Evolutionary conservation across 805 yeast genomes (phyloP).

Genomic region (Diddensiella caesifluorescens): DNA sequence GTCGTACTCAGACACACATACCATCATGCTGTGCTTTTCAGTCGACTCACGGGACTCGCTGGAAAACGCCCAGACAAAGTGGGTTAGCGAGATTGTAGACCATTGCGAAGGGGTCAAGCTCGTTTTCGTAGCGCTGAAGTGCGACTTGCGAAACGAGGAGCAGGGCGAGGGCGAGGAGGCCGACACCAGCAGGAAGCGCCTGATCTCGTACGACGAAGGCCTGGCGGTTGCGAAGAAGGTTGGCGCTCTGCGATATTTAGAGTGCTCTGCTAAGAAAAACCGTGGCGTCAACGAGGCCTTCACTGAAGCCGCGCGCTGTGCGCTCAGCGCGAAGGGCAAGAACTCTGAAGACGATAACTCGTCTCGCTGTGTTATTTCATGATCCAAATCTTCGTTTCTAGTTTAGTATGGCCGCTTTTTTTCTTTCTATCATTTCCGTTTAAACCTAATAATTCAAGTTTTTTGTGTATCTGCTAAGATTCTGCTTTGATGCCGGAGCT

Average conservation of each 20-base stretch:
- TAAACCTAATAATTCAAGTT: too few relatives aligned
- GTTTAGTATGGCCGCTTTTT: too few relatives aligned
- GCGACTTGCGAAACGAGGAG: constrained; percentile 78
- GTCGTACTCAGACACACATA: constrained; percentile 92
- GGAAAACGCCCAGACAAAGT: constrained; percentile 89
- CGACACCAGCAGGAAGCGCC: constrained; percentile 35
- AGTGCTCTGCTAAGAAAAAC: constrained; percentile 93
- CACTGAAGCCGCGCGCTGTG: constrained; percentile 97
- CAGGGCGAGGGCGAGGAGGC: constrained; percentile 34
- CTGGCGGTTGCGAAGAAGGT: constrained; percentile 85
- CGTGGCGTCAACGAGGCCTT: constrained; percentile 99
- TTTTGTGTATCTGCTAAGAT: too few relatives aligned
- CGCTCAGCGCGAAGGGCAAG: constrained; percentile 81
- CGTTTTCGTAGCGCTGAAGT: constrained; percentile 88
- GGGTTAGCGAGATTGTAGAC: constrained; percentile 96
- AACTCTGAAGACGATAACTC: constrained; percentile 40
- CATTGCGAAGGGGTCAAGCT: constrained; percentile 95
- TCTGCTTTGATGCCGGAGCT: too few relatives aligned
- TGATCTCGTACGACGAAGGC: constrained; percentile 90
- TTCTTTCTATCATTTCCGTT: too few relatives aligned
- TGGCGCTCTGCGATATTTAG: constrained; percentile 91
- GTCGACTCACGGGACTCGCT: constrained; percentile 92
- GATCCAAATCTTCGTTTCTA: too few relatives aligned
- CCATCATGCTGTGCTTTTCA: constrained; percentile 93
- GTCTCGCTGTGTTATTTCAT: constrained; percentile 23